Base-by-base conservation (phyloP, 2,329 filamentous ascomycete species). In the Stachybotrys echinatus region DNA sequence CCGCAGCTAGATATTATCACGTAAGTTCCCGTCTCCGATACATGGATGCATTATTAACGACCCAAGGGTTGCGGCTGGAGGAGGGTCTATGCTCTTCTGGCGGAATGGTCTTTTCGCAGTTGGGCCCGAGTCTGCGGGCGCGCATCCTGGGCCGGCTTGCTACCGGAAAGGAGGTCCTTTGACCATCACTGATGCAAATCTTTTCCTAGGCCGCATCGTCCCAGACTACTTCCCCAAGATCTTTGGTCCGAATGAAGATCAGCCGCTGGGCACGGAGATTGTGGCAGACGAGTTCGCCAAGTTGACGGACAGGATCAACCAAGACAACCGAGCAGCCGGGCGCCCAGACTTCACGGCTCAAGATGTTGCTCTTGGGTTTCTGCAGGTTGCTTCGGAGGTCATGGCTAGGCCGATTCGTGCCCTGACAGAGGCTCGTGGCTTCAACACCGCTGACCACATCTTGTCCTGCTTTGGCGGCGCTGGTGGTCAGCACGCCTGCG, bases 1-100 rank as follows among this genome's bases (percentile, higher is more conserved):
- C 88, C 88, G 0, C 88, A 92, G 61, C 76, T 92, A 2, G 88
- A 92, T 58, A 91, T 92, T 63, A 89, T 89, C 62, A 92, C 88
- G n/a, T n/a, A n/a, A n/a, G n/a, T n/a, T n/a, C n/a, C n/a, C n/a
- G n/a, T n/a, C 27, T 49, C 10, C 39, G 53, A 51, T n/a, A n/a
- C n/a, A n/a, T n/a, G n/a, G n/a, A n/a, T n/a, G n/a, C n/a, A n/a
- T n/a, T n/a, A n/a, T n/a, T n/a, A n/a, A n/a, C n/a, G n/a, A n/a
- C n/a, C n/a, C n/a, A n/a, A n/a, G n/a, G 2, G 87, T 91, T 5
- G 87, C 87, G 21, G 86, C 87, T 6, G 87, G 87, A 18, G 87
- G 87, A 52, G 85, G 85, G n/a, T 86, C 81, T 1, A 74, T 83
- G 17, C 71, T 91, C 0, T 85, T 84, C 59, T 89, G 83, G 76